Percentiles rank a stretch among this genome's conserved stretches.
Conservation (phyloP, 371 early-diverging fungal species). For the Apophysomyces sp. region DNA sequence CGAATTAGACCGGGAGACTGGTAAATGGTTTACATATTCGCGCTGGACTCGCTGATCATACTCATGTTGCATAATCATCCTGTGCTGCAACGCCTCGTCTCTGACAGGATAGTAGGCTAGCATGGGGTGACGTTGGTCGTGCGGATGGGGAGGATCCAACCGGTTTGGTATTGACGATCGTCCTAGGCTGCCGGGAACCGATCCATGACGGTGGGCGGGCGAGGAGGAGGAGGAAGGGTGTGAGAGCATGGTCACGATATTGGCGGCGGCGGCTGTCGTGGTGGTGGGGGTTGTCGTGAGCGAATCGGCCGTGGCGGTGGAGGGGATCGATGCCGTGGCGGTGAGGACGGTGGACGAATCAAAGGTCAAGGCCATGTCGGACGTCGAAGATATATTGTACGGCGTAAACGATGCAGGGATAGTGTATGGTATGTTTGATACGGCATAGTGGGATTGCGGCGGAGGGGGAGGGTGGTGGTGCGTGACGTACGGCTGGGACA, state of each 20-base stretch:
- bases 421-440: constrained; percentile 7
- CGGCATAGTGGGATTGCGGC: neutral
- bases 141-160: neutral
- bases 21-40: neutral
- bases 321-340: neutral
- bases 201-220: neutral
- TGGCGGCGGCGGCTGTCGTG: neutral
- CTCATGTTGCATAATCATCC: neutral
- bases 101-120: neutral
- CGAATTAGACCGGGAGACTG: neutral
- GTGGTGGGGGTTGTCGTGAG: neutral
- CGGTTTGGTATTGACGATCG: neutral
- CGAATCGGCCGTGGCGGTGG: neutral
- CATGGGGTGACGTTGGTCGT: neutral
- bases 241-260: too few relatives aligned
- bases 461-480: constrained; percentile 2
- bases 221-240: neutral
- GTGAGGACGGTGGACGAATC: neutral
- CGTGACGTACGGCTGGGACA: constrained; percentile 12
- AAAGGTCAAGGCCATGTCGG: neutral
- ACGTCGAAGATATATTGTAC: constrained; percentile 14
- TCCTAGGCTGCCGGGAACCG: neutral
- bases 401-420: constrained; percentile 12
- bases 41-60: neutral
- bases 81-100: neutral